phyloP scores from a whole-genome alignment of 1,284 basidiomycete genomes.

The Naganishia albida region DNA sequence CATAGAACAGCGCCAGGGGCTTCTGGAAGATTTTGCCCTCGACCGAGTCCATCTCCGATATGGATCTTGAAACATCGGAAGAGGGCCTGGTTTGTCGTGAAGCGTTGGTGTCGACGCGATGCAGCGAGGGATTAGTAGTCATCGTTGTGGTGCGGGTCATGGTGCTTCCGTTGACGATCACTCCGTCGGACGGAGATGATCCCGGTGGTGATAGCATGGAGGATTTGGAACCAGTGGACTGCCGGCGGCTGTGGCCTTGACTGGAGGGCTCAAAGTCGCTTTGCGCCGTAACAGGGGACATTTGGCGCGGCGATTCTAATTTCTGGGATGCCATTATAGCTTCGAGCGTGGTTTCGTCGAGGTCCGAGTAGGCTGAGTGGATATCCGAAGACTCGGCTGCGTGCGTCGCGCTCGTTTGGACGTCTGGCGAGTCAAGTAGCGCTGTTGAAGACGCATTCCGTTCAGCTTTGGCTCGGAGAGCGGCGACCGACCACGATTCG shows the following conservation, averaged over 20 bases:
- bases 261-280: background rate
- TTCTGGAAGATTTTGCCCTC: conserved; percentile 29
- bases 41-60: conserved; percentile 31
- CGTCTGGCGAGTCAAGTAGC: conserved; percentile 5
- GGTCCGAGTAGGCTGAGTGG: conserved; percentile 27
- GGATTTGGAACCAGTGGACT: conserved; percentile 4
- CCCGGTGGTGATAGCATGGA: conserved; percentile 6
- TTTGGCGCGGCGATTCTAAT: background rate
- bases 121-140: conserved; percentile 14
- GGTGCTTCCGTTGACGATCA: background rate
- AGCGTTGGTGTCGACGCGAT: conserved; percentile 24
- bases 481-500: conserved; percentile 44
- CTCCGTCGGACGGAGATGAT: background rate
- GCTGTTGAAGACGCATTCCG: background rate
- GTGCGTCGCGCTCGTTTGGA: background rate
- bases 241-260: background rate
- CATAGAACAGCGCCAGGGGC: conserved; percentile 30
- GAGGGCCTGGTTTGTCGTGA: conserved; percentile 22
- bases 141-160: conserved; percentile 12
- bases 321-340: conserved; percentile 21
- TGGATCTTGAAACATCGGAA: conserved; percentile 29
- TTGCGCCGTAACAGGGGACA: background rate
- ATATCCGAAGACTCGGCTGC: background rate
- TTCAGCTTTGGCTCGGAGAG: conserved; percentile 11
- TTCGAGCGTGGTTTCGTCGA: conserved; percentile 34